A percentile compares a stretch with the other conserved stretches of the same genome.
Conservation (phyloP, 2,329 filamentous ascomycete species). For the Arachnomyces sp. region DNA sequence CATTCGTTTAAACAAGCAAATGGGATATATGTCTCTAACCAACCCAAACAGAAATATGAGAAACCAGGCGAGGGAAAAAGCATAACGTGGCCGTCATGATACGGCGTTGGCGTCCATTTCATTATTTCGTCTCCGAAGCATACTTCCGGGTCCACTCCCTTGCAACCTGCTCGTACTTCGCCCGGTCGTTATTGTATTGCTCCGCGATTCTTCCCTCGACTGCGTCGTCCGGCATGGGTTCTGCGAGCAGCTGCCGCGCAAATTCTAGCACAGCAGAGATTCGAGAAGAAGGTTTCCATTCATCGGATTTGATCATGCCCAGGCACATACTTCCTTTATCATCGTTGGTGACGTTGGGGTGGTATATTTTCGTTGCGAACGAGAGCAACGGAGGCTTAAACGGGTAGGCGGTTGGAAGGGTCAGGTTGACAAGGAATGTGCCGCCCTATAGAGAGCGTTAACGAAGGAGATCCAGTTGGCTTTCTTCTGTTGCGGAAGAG, state of each 20-base stretch:
- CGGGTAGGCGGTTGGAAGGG: conserved; percentile 72
- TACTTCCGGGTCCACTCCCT: conserved; percentile 67
- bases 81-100: no score
- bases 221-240: conserved; percentile 83
- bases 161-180: conserved; percentile 66
- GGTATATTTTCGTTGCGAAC: conserved; percentile 88
- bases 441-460: conserved; percentile 50
- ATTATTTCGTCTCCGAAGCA: conserved; percentile 36
- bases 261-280: conserved; percentile 69
- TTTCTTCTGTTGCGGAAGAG: conserved; percentile 1
- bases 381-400: conserved; percentile 77
- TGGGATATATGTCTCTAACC: no score
- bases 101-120: no score
- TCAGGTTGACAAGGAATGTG: conserved; percentile 64
- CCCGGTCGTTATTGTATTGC: conserved; percentile 63
- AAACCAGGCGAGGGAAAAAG: no score
- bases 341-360: conserved; percentile 90
- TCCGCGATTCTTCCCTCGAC: conserved; percentile 82
- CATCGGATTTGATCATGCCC: conserved; percentile 70
- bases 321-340: conserved; percentile 78
- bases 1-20: no score
- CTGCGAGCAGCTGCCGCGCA: conserved; percentile 63
- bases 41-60: no score
- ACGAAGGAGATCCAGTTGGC: conserved; percentile 1
- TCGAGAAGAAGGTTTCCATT: conserved; percentile 85